A percentile compares a stretch with the other conserved stretches of the same genome.
Conservation (phyloP, 2,329 filamentous ascomycete species). For the Calcarisporium arbuscula region DNA sequence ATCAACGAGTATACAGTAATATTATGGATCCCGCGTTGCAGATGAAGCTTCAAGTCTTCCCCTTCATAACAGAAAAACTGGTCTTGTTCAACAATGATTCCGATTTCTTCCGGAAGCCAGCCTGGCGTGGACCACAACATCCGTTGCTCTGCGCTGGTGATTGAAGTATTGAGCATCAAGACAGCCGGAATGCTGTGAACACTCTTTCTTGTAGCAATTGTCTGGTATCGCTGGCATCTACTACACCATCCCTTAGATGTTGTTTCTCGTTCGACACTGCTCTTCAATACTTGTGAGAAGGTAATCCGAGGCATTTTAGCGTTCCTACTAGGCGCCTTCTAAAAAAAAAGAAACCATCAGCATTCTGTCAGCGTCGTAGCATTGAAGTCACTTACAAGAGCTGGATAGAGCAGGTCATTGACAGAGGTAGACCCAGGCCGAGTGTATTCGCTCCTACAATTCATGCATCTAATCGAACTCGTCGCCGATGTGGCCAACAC, state of each 20-base stretch:
- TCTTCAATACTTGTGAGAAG: slow-evolving; percentile 90
- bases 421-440: slow-evolving; percentile 73
- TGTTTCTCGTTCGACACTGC: slow-evolving; percentile 82
- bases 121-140: slow-evolving; percentile 82
- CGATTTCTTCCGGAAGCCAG: slow-evolving; percentile 91
- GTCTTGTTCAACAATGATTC: slow-evolving; percentile 83
- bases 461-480: slow-evolving; percentile 73
- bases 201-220: slow-evolving; percentile 75
- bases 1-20: slow-evolving; percentile 88
- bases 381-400: slow-evolving; percentile 20
- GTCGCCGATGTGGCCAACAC: slow-evolving; percentile 64
- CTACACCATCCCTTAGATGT: slow-evolving; percentile 91
- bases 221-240: slow-evolving; percentile 84
- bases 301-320: slow-evolving; percentile 49
- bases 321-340: slow-evolving; percentile 44
- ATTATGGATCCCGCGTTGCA: slow-evolving; percentile 72
- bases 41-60: slow-evolving; percentile 73
- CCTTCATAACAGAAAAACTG: slow-evolving; percentile 95
- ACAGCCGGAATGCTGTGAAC: slow-evolving; percentile 78
- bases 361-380: background rate
- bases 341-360: slow-evolving; percentile 1
- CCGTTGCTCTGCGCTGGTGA: slow-evolving; percentile 64
- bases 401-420: slow-evolving; percentile 79
- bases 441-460: slow-evolving; percentile 81
- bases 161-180: slow-evolving; percentile 81